Evolutionary conservation across 2,329 filamentous ascomycete genomes (phyloP), one percentile per base, ranked within the genome.

Genomic region (Neofusicoccum kwambonambiense): DNA sequence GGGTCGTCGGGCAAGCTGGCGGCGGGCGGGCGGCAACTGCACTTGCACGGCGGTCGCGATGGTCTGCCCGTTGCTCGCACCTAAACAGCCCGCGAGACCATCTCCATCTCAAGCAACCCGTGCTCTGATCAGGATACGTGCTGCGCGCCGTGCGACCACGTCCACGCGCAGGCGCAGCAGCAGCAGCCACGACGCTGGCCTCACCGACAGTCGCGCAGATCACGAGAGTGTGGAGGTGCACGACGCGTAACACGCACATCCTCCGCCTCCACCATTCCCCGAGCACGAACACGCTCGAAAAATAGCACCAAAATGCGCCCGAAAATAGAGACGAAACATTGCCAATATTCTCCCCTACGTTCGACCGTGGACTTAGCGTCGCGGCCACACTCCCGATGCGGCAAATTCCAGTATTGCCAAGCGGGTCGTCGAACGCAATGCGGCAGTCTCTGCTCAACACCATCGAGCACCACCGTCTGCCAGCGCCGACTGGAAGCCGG

Each of bases 311-410:
- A 42, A 42, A 44, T 11, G 27, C 22, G 17, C 8, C 39, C 19
- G 19, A 58, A 31, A 34, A 34, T 44, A 45, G 60, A 51, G 15
- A 54, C 47, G 15, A 31, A 42, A 52, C 47, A 63, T 63, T 63
- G 60, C 60, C 60, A 63, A 63, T 63, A 63, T 54, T 63, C 42
- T 42, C 27, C 47, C 27, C 60, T 31, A 63, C 60, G 60, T 63
- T 63, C 39, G 60, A 63, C 60, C n/a, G 31, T 54, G 27, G 50
- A 63, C 60, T 63, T 63, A 63, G 60, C 60, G 60, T 8, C 60
- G 3, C 45, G 58, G 44, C 58, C 22, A 31, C 35, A 6, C 12
- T 11, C 47, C 47, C 47, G 50, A 50, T 52, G 60, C 60, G 60
- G 49, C 60, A 39, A 5, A 45, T 45, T 27, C 49, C 37, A 63